Conservation (phyloP, 495 filamentous ascomycete species). For the Penicillium canariense region DNA sequence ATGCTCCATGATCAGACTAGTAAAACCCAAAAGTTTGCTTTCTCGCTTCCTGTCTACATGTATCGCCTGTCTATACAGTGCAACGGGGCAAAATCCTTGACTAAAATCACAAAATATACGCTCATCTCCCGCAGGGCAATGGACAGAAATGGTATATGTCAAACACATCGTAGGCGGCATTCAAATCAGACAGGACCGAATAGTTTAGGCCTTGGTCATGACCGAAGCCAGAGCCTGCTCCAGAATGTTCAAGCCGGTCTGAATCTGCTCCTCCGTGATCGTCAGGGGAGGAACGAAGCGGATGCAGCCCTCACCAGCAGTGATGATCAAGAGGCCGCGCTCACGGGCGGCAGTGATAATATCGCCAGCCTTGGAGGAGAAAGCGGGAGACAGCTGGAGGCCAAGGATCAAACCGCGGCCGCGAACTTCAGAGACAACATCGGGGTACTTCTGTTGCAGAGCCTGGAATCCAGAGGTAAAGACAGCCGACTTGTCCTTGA, state of each 20-base stretch:
- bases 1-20: neutral
- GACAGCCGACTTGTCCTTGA: slow-evolving; percentile 61
- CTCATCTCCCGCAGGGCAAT: too few species aligned
- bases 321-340: slow-evolving; percentile 85
- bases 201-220: slow-evolving; percentile 22
- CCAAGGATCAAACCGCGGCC: slow-evolving; percentile 84
- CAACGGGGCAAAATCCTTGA: neutral
- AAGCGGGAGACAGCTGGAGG: slow-evolving; percentile 71
- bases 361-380: slow-evolving; percentile 50
- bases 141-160: slow-evolving; percentile 23
- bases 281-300: slow-evolving; percentile 82
- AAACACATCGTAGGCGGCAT: slow-evolving; percentile 20
- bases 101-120: slow-evolving; percentile 7
- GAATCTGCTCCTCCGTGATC: slow-evolving; percentile 73
- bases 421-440: slow-evolving; percentile 70
- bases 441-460: slow-evolving; percentile 66
- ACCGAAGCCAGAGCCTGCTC: slow-evolving; percentile 69
- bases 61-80: neutral
- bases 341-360: slow-evolving; percentile 84
- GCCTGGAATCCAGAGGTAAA: slow-evolving; percentile 63
- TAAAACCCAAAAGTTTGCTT: neutral
- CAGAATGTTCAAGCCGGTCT: slow-evolving; percentile 70
- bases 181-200: slow-evolving; percentile 6
- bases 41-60: neutral
- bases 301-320: slow-evolving; percentile 83